Evolutionary conservation across 305 asterid species (phyloP).

Genomic region (Euphrasia arctica): DNA sequence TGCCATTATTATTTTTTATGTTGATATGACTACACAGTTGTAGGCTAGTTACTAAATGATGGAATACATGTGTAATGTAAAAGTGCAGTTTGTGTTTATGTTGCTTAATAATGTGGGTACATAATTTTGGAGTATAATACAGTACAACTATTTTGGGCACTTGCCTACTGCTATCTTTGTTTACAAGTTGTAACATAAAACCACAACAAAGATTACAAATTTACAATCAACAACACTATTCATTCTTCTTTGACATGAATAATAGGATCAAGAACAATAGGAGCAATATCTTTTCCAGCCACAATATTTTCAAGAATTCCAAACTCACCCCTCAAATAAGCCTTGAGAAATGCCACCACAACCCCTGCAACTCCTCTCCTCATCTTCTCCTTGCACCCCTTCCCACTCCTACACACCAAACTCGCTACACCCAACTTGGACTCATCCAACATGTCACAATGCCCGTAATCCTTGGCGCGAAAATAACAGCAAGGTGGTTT

Average conservation of each 20-base stretch:
- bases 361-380: constrained; percentile 59
- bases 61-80: background rate
- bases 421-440: constrained; percentile 31
- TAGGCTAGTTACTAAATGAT: background rate
- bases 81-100: background rate
- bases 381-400: constrained; percentile 41
- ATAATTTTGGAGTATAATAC: background rate
- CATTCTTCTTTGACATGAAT: constrained; percentile 2
- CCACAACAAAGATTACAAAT: no score
- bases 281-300: background rate
- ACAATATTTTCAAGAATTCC: constrained; percentile 27
- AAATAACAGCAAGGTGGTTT: constrained; percentile 61
- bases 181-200: no score
- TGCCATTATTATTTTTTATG: background rate
- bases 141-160: no score
- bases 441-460: constrained; percentile 50
- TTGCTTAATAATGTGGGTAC: background rate
- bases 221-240: no score
- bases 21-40: background rate
- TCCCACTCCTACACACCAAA: constrained; percentile 42
- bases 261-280: constrained; percentile 3
- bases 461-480: constrained; percentile 60
- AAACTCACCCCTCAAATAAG: constrained; percentile 45
- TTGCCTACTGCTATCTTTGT: background rate
- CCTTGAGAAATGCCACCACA: constrained; percentile 62